Evolutionary conservation across 495 filamentous ascomycete genomes (phyloP), one percentile per base, ranked within the genome.

Genomic region (Penicillium parvum): DNA sequence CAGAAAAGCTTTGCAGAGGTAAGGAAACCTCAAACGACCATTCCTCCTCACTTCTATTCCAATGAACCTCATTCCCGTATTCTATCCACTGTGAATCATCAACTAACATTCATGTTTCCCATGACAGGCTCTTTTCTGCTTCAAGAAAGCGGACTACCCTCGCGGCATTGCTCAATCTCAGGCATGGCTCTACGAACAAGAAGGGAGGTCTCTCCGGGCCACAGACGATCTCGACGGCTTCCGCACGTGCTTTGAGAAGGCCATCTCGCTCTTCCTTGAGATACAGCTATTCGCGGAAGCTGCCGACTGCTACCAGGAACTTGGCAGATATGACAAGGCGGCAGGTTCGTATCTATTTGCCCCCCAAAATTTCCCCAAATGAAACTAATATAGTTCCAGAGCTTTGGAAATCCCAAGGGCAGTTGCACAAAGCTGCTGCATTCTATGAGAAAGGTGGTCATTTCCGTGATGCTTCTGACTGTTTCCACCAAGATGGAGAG

Each of bases 111-210:
- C n/a, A 4, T 32, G 12, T 4, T 32, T 7, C 4, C 3, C 27
- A 28, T 28, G 3, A 7, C 19, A 50, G 47, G 49, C 49, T 11
- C 16, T 52, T 0, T 52, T 52, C 11, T 44, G 49, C 17, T 52
- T 38, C 44, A 52, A 36, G 17, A 52, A 52, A 19, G 43, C 49
- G 17, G 38, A 47, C 10, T 18, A 52, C 12, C 2, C 34, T 19
- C 37, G 29, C 10, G 49, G 49, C 12, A 50, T 50, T 4, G 21
- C 40, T 12, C 40, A 44, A 6, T 27, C 50, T 3, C 45, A 43
- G 12, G 52, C 52, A 11, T 55, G 36, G 14, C 18, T 56, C 10
- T 12, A 43, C 21, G 52, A 56, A 10, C 49, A 56, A 37, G 38
- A 56, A 25, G 52, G 44, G 15, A 32, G 47, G 40, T 38, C 40